Conservation (phyloP, 2,329 filamentous ascomycete species). For the Alternaria sp. region DNA sequence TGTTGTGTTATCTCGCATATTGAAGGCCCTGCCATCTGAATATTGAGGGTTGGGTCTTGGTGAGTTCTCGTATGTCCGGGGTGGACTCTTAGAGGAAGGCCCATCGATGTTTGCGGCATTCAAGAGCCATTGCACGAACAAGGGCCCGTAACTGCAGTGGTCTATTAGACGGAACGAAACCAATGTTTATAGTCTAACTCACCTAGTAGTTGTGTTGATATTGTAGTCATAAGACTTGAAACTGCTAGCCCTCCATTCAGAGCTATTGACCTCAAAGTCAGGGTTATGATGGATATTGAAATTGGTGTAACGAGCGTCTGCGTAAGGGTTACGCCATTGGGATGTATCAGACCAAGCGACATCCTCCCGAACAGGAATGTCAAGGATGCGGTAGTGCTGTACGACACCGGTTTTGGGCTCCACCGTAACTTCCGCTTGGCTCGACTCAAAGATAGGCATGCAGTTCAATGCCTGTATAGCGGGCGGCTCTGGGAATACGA, state of each 20-base stretch:
- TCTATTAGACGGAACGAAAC: not conserved
- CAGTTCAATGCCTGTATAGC: not conserved
- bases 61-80: not conserved
- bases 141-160: not conserved
- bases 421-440: not conserved
- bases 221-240: not conserved
- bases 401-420: not conserved
- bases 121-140: not conserved
- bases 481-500: not conserved
- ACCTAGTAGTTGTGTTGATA: not conserved
- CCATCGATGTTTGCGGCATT: not conserved
- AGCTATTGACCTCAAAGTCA: not conserved
- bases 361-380: not conserved
- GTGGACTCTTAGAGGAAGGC: not conserved
- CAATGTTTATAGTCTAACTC: not conserved
- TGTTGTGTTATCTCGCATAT: not conserved
- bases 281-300: not conserved
- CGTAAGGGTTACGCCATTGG: not conserved
- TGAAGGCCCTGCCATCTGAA: not conserved
- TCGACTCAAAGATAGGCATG: not conserved
- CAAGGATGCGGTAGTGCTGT: not conserved
- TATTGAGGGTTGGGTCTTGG: not conserved
- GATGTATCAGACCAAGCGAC: not conserved
- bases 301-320: not conserved
- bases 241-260: not conserved